phyloP scores from a whole-genome alignment of 768 basidiomycete species.

The Saitozyma podzolica region DNA sequence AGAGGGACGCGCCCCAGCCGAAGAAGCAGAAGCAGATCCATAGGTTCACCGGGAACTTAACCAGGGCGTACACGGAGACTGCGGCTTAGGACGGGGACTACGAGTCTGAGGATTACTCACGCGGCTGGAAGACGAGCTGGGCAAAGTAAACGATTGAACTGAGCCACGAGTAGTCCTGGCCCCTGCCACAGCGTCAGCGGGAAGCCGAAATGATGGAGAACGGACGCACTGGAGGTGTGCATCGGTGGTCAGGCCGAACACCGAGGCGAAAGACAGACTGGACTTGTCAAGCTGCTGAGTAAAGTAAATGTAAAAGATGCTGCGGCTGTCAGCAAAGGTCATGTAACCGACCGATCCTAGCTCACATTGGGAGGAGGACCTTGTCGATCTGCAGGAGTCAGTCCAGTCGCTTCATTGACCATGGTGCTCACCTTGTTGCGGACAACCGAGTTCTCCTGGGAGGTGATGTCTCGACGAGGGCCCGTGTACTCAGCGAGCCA shows the following conservation, averaged over 20 bases:
- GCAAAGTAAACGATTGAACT: constrained; percentile 17
- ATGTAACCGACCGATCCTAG: too few species aligned
- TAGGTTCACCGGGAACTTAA: too few species aligned
- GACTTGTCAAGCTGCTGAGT: constrained; percentile 17
- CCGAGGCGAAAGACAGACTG: constrained; percentile 59
- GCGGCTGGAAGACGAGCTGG: constrained; percentile 9
- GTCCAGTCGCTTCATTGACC: too few species aligned
- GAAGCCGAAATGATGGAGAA: constrained; percentile 10
- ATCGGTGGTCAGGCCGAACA: constrained; percentile 53
- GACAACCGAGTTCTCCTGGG: constrained; percentile 2
- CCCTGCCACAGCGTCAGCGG: background rate
- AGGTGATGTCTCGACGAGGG: constrained; percentile 1
- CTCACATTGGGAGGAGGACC: constrained; percentile 9
- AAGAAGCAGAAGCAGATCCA: too few species aligned
- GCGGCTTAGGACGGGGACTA: background rate
- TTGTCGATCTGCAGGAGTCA: constrained; percentile 8
- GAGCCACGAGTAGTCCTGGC: constrained; percentile 9
- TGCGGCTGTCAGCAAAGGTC: constrained; percentile 1
- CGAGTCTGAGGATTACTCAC: background rate
- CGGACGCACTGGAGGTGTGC: constrained; percentile 55
- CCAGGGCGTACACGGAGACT: constrained; percentile 19
- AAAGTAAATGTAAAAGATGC: constrained; percentile 12
- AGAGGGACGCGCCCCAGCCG: too few species aligned
- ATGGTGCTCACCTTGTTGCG: too few species aligned
- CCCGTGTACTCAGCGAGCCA: constrained; percentile 10